phyloP scores from a whole-genome alignment of 495 filamentous ascomycete species.

The Schizothecium vesticola region DNA sequence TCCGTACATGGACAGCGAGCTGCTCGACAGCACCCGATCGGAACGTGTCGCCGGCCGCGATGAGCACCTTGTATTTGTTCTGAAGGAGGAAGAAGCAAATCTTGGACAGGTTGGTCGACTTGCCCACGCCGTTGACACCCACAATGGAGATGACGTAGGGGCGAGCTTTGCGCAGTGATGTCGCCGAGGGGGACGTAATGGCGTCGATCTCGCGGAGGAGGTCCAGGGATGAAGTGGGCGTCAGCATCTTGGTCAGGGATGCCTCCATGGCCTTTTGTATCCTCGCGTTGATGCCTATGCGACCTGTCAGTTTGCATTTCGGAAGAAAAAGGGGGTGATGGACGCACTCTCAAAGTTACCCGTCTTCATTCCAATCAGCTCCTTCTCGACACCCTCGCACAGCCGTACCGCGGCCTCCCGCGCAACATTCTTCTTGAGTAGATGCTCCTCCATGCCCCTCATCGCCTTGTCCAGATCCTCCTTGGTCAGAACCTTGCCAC shows the following conservation, averaged over 20 bases:
- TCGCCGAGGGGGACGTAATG: slow-evolving; percentile 57
- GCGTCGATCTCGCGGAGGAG: slow-evolving; percentile 87
- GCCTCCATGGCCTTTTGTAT: slow-evolving; percentile 82
- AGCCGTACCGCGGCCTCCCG: slow-evolving; percentile 88
- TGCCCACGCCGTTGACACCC: slow-evolving; percentile 96
- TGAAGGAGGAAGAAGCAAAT: slow-evolving; percentile 96
- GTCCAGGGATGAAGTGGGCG: slow-evolving; percentile 89
- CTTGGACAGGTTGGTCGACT: slow-evolving; percentile 94
- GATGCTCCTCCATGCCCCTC: slow-evolving; percentile 92
- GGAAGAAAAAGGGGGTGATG: not conserved
- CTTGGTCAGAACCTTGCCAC: slow-evolving; percentile 84
- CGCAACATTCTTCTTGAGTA: slow-evolving; percentile 93
- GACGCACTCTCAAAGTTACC: slow-evolving; percentile 76
- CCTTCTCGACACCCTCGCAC: slow-evolving; percentile 84
- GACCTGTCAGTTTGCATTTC: not conserved
- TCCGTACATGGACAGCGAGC: slow-evolving; percentile 85
- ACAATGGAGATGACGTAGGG: slow-evolving; percentile 98
- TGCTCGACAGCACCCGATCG: slow-evolving; percentile 96
- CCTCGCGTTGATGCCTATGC: slow-evolving; percentile 64
- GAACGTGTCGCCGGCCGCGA: slow-evolving; percentile 96
- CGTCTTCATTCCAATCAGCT: slow-evolving; percentile 86
- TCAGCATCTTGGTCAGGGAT: slow-evolving; percentile 88
- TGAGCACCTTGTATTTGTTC: slow-evolving; percentile 91
- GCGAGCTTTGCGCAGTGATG: slow-evolving; percentile 52
- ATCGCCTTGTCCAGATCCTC: slow-evolving; percentile 84